phyloP scores from a whole-genome alignment of 257 asterid species.

The Jacaranda mimosifolia region DNA sequence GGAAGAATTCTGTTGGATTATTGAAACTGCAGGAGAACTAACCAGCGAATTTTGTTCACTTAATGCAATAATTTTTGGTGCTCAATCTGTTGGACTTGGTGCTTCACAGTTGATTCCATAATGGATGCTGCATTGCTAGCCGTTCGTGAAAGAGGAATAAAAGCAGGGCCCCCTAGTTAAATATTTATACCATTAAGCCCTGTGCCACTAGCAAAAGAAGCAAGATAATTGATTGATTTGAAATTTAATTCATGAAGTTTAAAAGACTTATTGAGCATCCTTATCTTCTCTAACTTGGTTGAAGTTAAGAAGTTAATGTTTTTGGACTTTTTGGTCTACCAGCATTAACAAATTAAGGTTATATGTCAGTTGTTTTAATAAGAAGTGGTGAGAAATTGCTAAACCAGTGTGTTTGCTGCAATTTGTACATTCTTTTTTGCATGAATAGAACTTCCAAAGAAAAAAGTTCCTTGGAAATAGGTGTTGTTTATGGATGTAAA shows the following conservation, averaged over 20 bases:
- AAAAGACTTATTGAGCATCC: neutral
- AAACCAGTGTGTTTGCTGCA: neutral
- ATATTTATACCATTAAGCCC: neutral
- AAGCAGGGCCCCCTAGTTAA: neutral
- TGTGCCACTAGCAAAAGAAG: neutral
- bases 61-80: neutral
- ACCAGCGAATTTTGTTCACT: slow-evolving; percentile 1
- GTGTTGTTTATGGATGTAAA: neutral
- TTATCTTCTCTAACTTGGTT: slow-evolving; percentile 9
- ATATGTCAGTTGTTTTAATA: neutral
- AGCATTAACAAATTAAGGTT: neutral
- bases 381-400: neutral
- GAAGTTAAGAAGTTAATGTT: neutral
- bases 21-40: neutral
- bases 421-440: slow-evolving; percentile 10
- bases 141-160: neutral
- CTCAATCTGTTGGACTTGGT: neutral
- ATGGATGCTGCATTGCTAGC: neutral
- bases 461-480: too few relatives aligned
- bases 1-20: neutral
- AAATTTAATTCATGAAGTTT: neutral
- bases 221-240: neutral
- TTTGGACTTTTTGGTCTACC: neutral
- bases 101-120: neutral
- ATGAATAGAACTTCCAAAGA: neutral